Evolutionary conservation across 805 yeast genomes (phyloP), one percentile per base, ranked within the genome.

Genomic region (Teunomyces aglyptinius): DNA sequence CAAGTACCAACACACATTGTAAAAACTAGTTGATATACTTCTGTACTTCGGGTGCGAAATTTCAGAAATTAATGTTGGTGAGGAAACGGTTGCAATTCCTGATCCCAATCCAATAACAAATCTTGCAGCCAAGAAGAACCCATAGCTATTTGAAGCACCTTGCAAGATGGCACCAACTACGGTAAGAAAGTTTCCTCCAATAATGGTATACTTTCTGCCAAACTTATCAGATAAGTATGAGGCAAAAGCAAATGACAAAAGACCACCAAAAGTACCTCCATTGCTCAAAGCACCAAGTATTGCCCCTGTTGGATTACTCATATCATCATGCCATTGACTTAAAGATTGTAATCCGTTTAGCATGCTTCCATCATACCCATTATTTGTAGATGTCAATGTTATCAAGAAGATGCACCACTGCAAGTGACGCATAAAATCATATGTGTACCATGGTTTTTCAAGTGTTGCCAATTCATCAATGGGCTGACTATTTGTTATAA

Each of bases 21-120:
- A 79, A 46, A 71, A 61, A 12, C 78, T 67, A 3, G 58, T 59
- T 18, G 49, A 27, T 3, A 50, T 47, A 15, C 55, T 54, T 53
- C 67, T 54, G 49, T 51, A 61, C 12, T 61, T 57, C 16, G 83
- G 83, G 52, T 64, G 78, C 1, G 82, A 61, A 16, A 78, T 51
- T 54, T 80, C 84, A 5, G 82, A 68, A 38, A 78, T 67, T 56
- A 77, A 63, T 8, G 77, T 51, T n/a, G 83, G 81, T 18, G 78
- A 65, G 8, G 76, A 64, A 36, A 73, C 73, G 31, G 64, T 61
- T 11, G 76, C 69, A 44, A 75, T 48, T 49, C 68, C 68, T 31
- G 63, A 60, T 24, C 82, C 83, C 36, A 70, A 51, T 52, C 84
- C 83, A 45, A 79, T 53, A 38, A 80, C 49, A 38, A 80, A 56